These are phyloP conservation scores for Buxus sempervirens DNA, from an alignment of 164 flowering plant genomes.

Conservation along the genomic window DNA sequence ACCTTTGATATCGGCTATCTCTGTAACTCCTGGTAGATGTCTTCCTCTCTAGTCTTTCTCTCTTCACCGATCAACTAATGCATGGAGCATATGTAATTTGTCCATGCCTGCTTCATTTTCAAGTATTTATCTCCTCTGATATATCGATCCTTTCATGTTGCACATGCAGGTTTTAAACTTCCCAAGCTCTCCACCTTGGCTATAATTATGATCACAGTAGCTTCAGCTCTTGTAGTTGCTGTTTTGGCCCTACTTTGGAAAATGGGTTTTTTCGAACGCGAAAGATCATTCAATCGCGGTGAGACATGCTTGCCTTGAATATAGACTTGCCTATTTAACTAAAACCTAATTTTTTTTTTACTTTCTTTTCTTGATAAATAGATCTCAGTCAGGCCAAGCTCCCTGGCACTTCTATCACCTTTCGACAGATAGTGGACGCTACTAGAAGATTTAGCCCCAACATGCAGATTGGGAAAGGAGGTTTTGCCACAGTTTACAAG, in stretches of 20 bases:
- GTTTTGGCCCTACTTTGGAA: neutral
- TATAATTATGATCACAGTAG: neutral
- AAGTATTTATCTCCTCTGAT: neutral
- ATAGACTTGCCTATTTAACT: neutral
- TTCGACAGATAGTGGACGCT: neutral
- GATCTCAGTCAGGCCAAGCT: neutral
- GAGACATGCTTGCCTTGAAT: neutral
- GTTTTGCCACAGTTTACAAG: neutral
- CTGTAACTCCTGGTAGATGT: neutral
- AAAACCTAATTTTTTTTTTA: neutral
- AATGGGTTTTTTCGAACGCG: neutral
- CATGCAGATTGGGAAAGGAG: neutral
- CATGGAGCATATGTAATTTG: too few species aligned
- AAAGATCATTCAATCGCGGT: neutral
- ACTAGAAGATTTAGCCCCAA: neutral
- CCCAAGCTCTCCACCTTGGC: neutral
- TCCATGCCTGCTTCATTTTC: neutral
- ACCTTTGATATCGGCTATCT: neutral
- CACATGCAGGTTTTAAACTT: neutral
- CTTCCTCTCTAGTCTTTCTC: neutral
- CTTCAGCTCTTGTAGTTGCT: neutral
- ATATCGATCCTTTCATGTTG: neutral
- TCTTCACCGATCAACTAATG: too few species aligned
- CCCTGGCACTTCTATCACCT: neutral
- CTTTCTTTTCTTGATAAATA: neutral